Base-by-base conservation (phyloP, 164 flowering plant species). In the Amborella trichopoda region DNA sequence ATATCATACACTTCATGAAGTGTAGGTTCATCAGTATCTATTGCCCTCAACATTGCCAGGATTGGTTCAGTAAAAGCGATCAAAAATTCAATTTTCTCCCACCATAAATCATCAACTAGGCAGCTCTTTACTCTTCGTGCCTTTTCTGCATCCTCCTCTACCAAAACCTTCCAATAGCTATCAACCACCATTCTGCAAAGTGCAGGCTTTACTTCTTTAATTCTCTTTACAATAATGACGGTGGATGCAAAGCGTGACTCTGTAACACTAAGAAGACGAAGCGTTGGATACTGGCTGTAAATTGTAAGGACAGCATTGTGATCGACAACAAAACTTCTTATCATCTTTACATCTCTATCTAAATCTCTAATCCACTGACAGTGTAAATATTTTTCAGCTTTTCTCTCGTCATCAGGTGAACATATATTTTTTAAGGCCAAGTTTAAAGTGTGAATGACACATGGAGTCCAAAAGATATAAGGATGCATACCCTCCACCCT, bases 81-180 rank as follows among this genome's bases (percentile, higher is more conserved):
- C 9, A 38, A 38, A 22, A 16, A 38, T 6, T 38, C 41, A 38
- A 38, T 22, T 16, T 38, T 38, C 8, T 38, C 41, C 41, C 41
- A 38, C 41, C 41, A 38, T n/a, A 38, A 13, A 38, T 38, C 41
- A 16, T 38, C 41, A 38, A 38, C 21, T 8, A 38, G 20, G 20
- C 41, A 38, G 8, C 20, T 38, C 20, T 38, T 38, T 16, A 38
- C 20, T 6, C 8, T 10, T 38, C 20, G 41, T 8, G 41, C 2
- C 41, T 38, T 38, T 16, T 38, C 41, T 38, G 16, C 41, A 38
- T 38, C 41, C 16, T 38, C 41, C 20, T 19, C 16, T 10, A 18
- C 2, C 16, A 16, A 38, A 38, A 38, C 16, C 8, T 9, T 16
- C 41, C 41, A 38, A 38, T 38, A 18, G 16, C 8, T n/a, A 16